These are phyloP conservation scores for Naganishia kalamii DNA, from an alignment of 768 basidiomycete genomes.

Conservation along the genomic window DNA sequence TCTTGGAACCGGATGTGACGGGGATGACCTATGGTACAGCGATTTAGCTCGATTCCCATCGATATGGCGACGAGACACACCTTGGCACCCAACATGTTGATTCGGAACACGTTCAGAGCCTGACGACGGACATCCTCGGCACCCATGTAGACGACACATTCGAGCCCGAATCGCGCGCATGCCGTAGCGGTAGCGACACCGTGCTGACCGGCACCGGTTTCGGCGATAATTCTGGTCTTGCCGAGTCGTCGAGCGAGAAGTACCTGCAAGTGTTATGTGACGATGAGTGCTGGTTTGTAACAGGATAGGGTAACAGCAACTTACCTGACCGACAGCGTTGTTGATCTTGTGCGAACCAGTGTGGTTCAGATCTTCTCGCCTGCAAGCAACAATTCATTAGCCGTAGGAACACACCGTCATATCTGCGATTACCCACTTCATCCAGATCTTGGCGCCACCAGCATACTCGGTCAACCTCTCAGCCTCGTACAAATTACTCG, in stretches of 20 bases:
- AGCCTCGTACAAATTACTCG: constrained; percentile 83
- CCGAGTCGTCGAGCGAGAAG: constrained; percentile 87
- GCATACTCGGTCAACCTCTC: constrained; percentile 81
- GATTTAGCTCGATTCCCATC: background rate
- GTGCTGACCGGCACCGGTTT: constrained; percentile 98
- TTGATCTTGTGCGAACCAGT: constrained; percentile 99
- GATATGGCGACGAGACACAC: constrained; percentile 45
- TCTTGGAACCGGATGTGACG: constrained; percentile 85
- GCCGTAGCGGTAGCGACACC: constrained; percentile 98
- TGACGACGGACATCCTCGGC: constrained; percentile 93
- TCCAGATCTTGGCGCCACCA: constrained; percentile 92
- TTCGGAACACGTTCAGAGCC: constrained; percentile 94
- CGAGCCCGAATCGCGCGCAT: constrained; percentile 90
- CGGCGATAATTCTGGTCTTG: constrained; percentile 94
- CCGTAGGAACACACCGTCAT: background rate
- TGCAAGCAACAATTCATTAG: constrained; percentile 17
- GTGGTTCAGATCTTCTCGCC: constrained; percentile 61
- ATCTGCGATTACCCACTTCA: constrained; percentile 65
- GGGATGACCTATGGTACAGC: constrained; percentile 65
- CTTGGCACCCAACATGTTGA: constrained; percentile 92
- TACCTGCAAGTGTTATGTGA: constrained; percentile 54
- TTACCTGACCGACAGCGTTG: constrained; percentile 72
- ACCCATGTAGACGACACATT: constrained; percentile 97
- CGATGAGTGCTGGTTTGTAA: background rate
- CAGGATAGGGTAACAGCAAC: constrained; percentile 65